These are phyloP conservation scores for Aegle marmelos DNA, from an alignment of 345 rosid species.

Conservation along the genomic window DNA sequence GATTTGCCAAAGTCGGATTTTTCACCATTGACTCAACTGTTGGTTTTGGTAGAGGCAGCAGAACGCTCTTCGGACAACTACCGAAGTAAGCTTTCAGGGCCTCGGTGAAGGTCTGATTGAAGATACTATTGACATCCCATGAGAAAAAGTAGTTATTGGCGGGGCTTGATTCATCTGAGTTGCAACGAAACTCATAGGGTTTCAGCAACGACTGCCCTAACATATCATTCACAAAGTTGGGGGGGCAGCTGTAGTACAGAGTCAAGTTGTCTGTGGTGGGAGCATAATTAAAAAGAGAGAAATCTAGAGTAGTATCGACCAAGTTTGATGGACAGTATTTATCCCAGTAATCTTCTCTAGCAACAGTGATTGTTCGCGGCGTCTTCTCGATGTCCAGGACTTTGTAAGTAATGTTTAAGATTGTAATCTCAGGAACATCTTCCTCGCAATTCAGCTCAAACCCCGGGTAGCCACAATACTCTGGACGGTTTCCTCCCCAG, in stretches of 20 bases:
- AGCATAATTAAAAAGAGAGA: background rate
- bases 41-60: background rate
- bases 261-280: background rate
- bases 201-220: accelerated
- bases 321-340: background rate
- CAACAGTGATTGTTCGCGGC: background rate
- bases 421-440: background rate
- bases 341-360: background rate
- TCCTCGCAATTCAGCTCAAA: background rate
- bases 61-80: background rate
- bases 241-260: background rate
- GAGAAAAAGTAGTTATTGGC: background rate
- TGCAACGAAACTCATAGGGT: background rate
- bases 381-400: background rate
- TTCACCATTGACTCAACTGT: background rate
- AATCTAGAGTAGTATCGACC: background rate
- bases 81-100: background rate
- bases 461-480: constrained; percentile 6
- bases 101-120: background rate
- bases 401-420: background rate
- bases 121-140: background rate
- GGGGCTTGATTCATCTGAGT: background rate
- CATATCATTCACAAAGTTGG: background rate
- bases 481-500: constrained; percentile 26
- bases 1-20: background rate